Evolutionary conservation across 768 basidiomycete genomes (phyloP), one percentile per base, ranked within the genome.

Genomic region (Porphyrellus cyaneotinctus): DNA sequence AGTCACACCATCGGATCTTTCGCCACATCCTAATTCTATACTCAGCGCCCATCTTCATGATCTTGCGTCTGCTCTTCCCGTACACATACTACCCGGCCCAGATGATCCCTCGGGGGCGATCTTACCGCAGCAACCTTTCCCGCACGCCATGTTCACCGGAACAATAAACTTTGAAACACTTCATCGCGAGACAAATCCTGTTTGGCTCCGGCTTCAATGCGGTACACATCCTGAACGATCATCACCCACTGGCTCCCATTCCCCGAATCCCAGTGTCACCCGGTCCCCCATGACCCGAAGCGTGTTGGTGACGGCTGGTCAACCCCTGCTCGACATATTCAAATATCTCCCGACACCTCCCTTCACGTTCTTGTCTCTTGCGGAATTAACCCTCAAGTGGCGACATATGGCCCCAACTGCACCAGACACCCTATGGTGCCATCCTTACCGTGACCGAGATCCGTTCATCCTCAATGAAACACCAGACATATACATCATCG

Each of bases 391-490:
- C 12, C 75, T 99, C 31, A 81, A 78, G 60, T 99, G 95, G 97
- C 76, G 94, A 52, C 95, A 98, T 72, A 83, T 97, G 68, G 94
- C 97, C n/a, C 97, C 97, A 4, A 98, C 97, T 9, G 95, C 95
- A 23, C 97, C 97, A 24, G 97, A 99, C 70, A 99, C 97, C 1
- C 78, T 99, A 4, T 97, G 94, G 94, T 97, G 97, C 62, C 95
- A 97, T 68, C 97, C 97, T 17, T 98, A 88, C 73, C 82, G 88
- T 45, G 76, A 81, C 26, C 73, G 75, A 17, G 97, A 99, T 65
- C 97, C 97, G 0, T 99, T 99, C 72, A 76, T 97, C 51, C 77
- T 99, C 30, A 61, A 73, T n/a, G 79, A 85, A 64, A 87, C 91
- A 10, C 97, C 97, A 15, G 84, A 97, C 64, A 70, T 98, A 26